Base-by-base conservation (phyloP, 2,329 filamentous ascomycete species). In the Fusarium redolens region DNA sequence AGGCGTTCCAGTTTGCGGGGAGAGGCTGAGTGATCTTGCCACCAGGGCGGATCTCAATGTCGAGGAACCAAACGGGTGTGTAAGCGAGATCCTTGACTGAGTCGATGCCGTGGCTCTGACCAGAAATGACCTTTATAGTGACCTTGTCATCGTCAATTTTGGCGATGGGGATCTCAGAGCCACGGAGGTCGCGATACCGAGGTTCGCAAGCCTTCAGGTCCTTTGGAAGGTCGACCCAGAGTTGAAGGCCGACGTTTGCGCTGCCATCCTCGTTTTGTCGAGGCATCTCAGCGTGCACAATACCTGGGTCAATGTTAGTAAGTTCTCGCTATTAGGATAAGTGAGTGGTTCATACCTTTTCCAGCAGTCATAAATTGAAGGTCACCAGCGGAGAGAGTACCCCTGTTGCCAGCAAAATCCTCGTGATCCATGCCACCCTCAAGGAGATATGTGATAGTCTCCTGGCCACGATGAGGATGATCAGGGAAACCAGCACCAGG, bases 341-440 rank as follows among this genome's bases (percentile, higher is more conserved):
- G 17, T 5, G 17, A 44, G 14, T n/a, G 22, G 30, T 48, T 13
- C 64, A 25, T 41, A 68, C 65, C 65, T 64, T 68, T 86, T 7
- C 96, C 96, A 2, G 96, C 96, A 0, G 96, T 98, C 96, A 98
- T 98, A 87, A 98, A 98, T 81, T 98, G 96, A 52, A 98, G 84
- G 80, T 98, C 96, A n/a, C 96, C 96, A 0, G 92, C 84, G 68
- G 92, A 88, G 75, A 98, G 94, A 7, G 93, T 96, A 65, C 96
- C 96, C 55, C 88, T 88, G 84, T 96, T 92, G 17, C 95, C 95
- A 4, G 93, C 92, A 76, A 97, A 97, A 82, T 97, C 95, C 84
- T 97, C 95, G 79, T 97, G 95, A 83, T 97, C 94, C 66, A 97
- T 91, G 7, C 89, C 93, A 73, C 96, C 96, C 18, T 88, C 84